phyloP scores from a whole-genome alignment of 768 basidiomycete species.

The Tricholoma hemisulphureum region DNA sequence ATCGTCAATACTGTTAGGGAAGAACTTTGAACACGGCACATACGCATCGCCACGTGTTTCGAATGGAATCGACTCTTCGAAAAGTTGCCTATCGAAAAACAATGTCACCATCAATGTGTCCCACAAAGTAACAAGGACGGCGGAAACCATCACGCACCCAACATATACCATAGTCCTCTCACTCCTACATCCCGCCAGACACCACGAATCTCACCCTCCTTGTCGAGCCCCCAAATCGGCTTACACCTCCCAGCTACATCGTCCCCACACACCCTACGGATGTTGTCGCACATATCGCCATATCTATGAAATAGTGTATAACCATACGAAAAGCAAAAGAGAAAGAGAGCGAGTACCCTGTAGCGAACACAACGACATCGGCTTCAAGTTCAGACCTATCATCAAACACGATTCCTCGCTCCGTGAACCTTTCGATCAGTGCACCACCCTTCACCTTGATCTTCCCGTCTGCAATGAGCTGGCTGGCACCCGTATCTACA shows the following conservation, averaged over 20 bases:
- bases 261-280: constrained; percentile 46
- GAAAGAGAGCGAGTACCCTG: constrained; percentile 39
- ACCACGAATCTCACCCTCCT: constrained; percentile 60
- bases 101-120: no score
- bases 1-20: background rate
- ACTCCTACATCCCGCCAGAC: constrained; percentile 50
- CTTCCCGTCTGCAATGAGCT: constrained; percentile 63
- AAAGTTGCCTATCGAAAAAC: no score
- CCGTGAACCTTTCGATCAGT: constrained; percentile 44
- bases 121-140: no score
- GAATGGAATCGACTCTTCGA: no score
- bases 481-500: constrained; percentile 57
- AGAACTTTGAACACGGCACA: constrained; percentile 26
- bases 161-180: constrained; percentile 56
- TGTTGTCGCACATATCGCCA: constrained; percentile 40
- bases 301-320: constrained; percentile 32
- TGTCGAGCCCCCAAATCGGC: constrained; percentile 63
- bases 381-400: constrained; percentile 46
- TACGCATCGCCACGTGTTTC: constrained; percentile 61
- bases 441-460: constrained; percentile 69
- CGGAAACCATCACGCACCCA: constrained; percentile 44
- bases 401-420: constrained; percentile 45
- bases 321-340: background rate
- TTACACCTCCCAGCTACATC: constrained; percentile 45
- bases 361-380: constrained; percentile 60